Percentiles rank a stretch among this genome's conserved stretches.
Evolutionary conservation across 2,329 filamentous ascomycete genomes (phyloP).

Genomic region (Verticillium nonalfalfae): DNA sequence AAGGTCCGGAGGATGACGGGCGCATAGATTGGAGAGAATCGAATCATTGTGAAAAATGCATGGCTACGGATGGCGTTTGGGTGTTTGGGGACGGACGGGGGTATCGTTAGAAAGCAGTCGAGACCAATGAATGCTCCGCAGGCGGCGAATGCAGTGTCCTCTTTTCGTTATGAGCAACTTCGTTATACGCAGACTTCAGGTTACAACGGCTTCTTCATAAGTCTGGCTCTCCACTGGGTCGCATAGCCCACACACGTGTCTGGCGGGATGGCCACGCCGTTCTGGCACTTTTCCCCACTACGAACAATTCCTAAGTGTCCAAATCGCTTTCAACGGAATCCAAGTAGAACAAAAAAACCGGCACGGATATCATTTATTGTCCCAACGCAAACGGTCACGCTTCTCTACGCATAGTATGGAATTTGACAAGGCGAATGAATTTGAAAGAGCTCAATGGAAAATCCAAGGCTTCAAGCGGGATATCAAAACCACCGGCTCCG

Average conservation of each 20-base stretch:
- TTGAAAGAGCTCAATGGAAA: not conserved
- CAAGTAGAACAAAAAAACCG: not conserved
- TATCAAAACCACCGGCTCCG: constrained; percentile 1
- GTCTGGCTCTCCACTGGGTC: not conserved
- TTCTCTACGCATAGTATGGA: not conserved
- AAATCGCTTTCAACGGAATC: not conserved
- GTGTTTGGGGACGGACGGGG: no score
- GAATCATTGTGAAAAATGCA: not conserved
- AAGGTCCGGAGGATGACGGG: constrained; percentile 69
- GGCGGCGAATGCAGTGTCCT: not conserved
- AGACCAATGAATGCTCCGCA: no score
- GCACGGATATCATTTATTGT: constrained; percentile 12
- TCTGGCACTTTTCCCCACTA: not conserved
- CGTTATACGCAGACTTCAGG: not conserved
- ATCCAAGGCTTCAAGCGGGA: not conserved
- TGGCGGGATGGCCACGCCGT: no score
- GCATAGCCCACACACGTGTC: no score
- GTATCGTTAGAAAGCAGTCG: no score
- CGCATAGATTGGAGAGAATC: constrained; percentile 15
- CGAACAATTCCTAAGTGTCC: not conserved
- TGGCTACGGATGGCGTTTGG: not conserved
- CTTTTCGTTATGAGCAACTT: not conserved
- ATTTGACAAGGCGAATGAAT: not conserved
- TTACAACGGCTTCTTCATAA: not conserved
- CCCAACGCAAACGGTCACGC: constrained; percentile 3